phyloP scores from a whole-genome alignment of 495 filamentous ascomycete genomes.

The Collariella sp. region DNA sequence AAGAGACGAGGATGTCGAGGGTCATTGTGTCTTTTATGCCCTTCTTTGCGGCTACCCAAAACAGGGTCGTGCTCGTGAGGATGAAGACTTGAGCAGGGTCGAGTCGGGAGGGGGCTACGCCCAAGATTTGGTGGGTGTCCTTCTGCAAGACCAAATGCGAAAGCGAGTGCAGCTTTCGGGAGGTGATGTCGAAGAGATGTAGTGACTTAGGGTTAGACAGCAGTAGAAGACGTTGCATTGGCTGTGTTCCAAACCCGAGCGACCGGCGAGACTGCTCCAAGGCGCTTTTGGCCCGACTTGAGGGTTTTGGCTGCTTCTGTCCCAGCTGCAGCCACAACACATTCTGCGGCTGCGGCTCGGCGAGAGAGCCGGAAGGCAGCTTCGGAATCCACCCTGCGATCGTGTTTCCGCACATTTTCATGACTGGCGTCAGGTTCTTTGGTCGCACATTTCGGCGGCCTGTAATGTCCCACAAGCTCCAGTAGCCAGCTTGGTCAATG shows the following conservation, averaged over 20 bases:
- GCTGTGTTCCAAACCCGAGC: not conserved
- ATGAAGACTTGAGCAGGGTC: conserved; percentile 46
- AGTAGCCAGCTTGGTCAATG: conserved; percentile 62
- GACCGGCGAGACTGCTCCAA: not conserved
- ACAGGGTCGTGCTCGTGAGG: conserved; percentile 40
- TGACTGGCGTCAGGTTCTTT: conserved; percentile 22
- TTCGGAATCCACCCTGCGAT: conserved; percentile 12
- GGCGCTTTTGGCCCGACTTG: not conserved
- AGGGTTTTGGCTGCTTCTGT: not conserved
- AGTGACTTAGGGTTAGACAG: conserved; percentile 14
- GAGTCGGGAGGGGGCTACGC: conserved; percentile 39
- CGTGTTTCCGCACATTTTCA: conserved; percentile 24
- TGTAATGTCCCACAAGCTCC: conserved; percentile 66
- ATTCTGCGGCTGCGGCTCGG: conserved; percentile 4
- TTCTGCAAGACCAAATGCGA: conserved; percentile 9
- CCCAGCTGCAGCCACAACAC: conserved; percentile 16
- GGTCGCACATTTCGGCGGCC: conserved; percentile 27
- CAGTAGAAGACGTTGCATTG: conserved; percentile 11
- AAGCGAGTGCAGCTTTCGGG: not conserved
- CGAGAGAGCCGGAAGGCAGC: conserved; percentile 7
- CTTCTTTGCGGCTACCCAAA: conserved; percentile 23
- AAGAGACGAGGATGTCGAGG: conserved; percentile 29
- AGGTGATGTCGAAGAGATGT: conserved; percentile 15
- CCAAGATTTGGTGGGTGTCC: conserved; percentile 41
- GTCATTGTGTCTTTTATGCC: conserved; percentile 7